Conservation (phyloP, 208 protist genomes). For the Jaenimonas drosophilae region DNA sequence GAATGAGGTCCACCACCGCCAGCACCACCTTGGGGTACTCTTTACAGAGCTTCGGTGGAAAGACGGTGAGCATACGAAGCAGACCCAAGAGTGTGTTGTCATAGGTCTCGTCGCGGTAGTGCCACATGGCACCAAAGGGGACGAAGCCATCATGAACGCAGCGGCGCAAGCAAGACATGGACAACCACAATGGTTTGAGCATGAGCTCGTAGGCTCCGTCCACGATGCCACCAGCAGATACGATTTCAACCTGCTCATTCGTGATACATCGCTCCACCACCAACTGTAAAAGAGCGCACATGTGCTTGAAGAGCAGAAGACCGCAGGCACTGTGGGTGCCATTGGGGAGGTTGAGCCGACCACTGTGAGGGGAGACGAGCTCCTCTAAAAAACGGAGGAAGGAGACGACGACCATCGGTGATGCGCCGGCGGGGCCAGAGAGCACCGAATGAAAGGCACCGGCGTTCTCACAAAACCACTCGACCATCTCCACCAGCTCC, state of each 20-base stretch:
- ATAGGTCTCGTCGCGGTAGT: slow-evolving; percentile 78
- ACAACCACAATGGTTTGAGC: slow-evolving; percentile 72
- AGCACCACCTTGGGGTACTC: slow-evolving; percentile 51
- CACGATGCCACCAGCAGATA: slow-evolving; percentile 8
- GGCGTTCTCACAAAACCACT: slow-evolving; percentile 60
- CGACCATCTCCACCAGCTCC: slow-evolving; percentile 36
- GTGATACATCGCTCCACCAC: slow-evolving; percentile 60
- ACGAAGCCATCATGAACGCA: slow-evolving; percentile 63
- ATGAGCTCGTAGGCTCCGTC: slow-evolving; percentile 49
- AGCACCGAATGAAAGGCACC: slow-evolving; percentile 34
- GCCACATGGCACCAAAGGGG: slow-evolving; percentile 74
- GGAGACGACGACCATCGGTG: slow-evolving; percentile 52
- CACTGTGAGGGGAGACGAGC: slow-evolving; percentile 35
- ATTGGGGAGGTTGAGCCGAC: slow-evolving; percentile 23
- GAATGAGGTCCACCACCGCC: slow-evolving; percentile 50
- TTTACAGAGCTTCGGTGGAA: slow-evolving; percentile 48
- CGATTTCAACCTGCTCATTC: slow-evolving; percentile 32
- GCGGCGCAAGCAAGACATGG: slow-evolving; percentile 41
- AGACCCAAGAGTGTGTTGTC: slow-evolving; percentile 55
- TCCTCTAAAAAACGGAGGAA: slow-evolving; percentile 64
- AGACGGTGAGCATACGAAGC: slow-evolving; percentile 50
- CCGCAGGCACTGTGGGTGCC: slow-evolving; percentile 57
- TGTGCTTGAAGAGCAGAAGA: slow-evolving; percentile 64
- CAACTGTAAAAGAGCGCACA: slow-evolving; percentile 41
- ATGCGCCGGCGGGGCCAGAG: slow-evolving; percentile 17